These are phyloP conservation scores for Tricholoma furcatifolium DNA, from an alignment of 768 basidiomycete species.

Conservation along the genomic window DNA sequence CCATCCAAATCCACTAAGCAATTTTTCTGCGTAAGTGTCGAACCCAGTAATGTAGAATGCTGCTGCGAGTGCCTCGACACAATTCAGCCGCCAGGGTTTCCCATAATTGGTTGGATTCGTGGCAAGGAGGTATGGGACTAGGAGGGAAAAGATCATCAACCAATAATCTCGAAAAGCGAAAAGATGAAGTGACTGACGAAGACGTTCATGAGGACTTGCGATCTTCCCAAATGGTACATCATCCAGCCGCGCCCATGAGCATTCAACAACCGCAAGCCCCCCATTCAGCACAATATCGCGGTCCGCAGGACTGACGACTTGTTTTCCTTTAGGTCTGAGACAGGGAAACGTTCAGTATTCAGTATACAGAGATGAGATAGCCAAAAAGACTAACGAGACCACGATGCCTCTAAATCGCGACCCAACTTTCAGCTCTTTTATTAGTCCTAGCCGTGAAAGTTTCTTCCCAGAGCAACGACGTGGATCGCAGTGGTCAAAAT, in stretches of 20 bases:
- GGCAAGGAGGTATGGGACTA: conserved; percentile 94
- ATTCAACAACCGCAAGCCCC: conserved; percentile 97
- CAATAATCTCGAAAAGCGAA: not conserved
- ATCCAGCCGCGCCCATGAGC: conserved; percentile 94
- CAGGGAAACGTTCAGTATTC: not conserved
- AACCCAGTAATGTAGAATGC: conserved; percentile 94
- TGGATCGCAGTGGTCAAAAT: conserved; percentile 98
- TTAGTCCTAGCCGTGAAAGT: conserved; percentile 79
- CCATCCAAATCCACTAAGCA: conserved; percentile 89
- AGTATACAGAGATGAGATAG: not conserved
- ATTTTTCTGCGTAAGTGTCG: conserved; percentile 70
- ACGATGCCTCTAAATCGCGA: conserved; percentile 89
- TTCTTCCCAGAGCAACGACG: conserved; percentile 83
- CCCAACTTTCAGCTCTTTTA: conserved; percentile 82
- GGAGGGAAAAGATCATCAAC: not conserved
- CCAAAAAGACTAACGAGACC: conserved; percentile 69
- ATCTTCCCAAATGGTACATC: conserved; percentile 96
- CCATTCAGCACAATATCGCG: conserved; percentile 67
- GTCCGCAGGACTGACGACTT: conserved; percentile 80
- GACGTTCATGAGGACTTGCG: conserved; percentile 86
- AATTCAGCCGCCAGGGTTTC: conserved; percentile 94
- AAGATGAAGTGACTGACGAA: conserved; percentile 53
- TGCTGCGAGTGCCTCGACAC: conserved; percentile 92
- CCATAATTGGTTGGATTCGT: conserved; percentile 98
- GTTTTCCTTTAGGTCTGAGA: conserved; percentile 77